These are phyloP conservation scores for Hypoxylon sp. DNA, from an alignment of 2,329 filamentous ascomycete genomes.

Conservation along the genomic window DNA sequence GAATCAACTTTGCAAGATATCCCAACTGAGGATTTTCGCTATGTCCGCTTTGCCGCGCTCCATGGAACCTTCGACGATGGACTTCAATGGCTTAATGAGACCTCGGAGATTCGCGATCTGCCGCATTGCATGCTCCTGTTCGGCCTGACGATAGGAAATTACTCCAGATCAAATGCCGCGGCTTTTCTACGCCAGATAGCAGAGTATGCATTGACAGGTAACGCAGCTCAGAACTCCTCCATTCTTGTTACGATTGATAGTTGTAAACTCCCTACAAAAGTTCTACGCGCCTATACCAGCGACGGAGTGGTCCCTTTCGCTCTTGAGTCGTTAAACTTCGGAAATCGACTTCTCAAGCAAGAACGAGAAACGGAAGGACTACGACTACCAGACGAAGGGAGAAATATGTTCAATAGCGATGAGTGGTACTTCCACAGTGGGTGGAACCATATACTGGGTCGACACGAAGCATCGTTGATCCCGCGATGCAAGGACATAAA, in stretches of 20 bases:
- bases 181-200: not conserved
- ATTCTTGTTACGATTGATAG: not conserved
- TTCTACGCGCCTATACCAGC: not conserved
- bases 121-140: not conserved
- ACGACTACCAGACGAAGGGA: not conserved
- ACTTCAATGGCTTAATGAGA: not conserved
- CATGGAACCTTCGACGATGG: not conserved
- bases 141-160: not conserved
- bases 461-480: not conserved
- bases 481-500: not conserved
- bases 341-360: not conserved
- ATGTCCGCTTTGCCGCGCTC: not conserved
- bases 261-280: not conserved
- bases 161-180: not conserved
- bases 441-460: not conserved
- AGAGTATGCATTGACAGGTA: not conserved
- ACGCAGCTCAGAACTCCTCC: not conserved
- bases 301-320: not conserved
- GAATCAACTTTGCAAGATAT: slow-evolving; percentile 4
- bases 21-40: slow-evolving; percentile 3
- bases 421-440: slow-evolving; percentile 3
- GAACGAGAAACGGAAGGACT: not conserved
- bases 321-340: not conserved
- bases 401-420: not conserved
- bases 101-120: not conserved